Evolutionary conservation across 495 filamentous ascomycete species (phyloP).

Genomic region (Chaetomium tenue): DNA sequence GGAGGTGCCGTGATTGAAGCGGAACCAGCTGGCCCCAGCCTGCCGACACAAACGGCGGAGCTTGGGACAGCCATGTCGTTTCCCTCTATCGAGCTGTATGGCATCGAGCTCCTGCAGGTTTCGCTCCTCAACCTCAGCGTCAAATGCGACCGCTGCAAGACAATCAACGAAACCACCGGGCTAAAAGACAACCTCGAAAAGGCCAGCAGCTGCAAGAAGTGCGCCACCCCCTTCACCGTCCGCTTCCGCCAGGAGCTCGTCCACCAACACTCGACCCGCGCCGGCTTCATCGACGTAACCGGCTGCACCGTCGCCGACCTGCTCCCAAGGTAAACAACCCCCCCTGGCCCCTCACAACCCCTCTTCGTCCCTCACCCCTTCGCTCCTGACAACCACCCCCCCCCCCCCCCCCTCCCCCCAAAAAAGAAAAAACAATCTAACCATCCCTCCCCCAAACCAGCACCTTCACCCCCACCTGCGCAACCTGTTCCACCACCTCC

Average conservation of each 20-base stretch:
- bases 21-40: slow-evolving; percentile 41
- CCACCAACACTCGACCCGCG: slow-evolving; percentile 71
- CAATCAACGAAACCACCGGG: slow-evolving; percentile 65
- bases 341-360: no score
- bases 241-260: slow-evolving; percentile 72
- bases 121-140: slow-evolving; percentile 65
- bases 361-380: no score
- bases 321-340: slow-evolving; percentile 64
- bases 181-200: slow-evolving; percentile 52
- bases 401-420: slow-evolving; percentile 14
- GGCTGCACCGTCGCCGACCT: slow-evolving; percentile 78
- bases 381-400: no score
- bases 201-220: slow-evolving; percentile 67
- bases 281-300: slow-evolving; percentile 79
- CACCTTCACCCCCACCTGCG: slow-evolving; percentile 79
- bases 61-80: slow-evolving; percentile 79
- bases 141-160: slow-evolving; percentile 85
- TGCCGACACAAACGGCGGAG: slow-evolving; percentile 42
- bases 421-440: neutral
- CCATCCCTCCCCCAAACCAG: slow-evolving; percentile 38
- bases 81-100: slow-evolving; percentile 75
- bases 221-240: slow-evolving; percentile 64
- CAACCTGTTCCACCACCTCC: slow-evolving; percentile 69
- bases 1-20: slow-evolving; percentile 42
- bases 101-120: slow-evolving; percentile 78